Evolutionary conservation across 192 early-diverging fungal species (phyloP), one percentile per base, ranked within the genome.

Genomic region (Jimgerdemannia lactiflua): DNA sequence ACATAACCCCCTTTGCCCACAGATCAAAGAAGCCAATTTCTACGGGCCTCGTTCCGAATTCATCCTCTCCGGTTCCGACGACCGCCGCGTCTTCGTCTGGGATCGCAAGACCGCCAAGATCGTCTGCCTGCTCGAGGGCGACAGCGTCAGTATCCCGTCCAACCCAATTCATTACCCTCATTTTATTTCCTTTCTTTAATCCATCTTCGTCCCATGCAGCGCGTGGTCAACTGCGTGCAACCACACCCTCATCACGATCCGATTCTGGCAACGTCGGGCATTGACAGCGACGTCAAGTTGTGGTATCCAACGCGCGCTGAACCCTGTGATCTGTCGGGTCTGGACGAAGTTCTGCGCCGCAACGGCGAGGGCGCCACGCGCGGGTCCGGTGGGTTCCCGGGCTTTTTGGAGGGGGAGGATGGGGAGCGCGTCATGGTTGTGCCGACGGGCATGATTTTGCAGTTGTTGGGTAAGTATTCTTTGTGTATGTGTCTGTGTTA

Each of bases 21-120:
- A 85, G 84, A 85, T 89, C 69, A 93, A 93, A 71, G 91, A 92
- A 68, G 89, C 90, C 65, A 89, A 86, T 75, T 92, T 91, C 83
- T 84, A 84, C 66, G 87, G 88, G 3, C 79, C 86, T 0, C 82
- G 87, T 65, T 86, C 84, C 70, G 82, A 81, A 42, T 91, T 86
- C 65, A 82, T 94, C 19, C 83, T 88, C 71, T 92, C 90, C 14
- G 92, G 92, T 0, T 92, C 91, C 0, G 92, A 94, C 75, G 92
- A 92, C 76, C 89, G 92, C 14, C 78, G 82, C 8, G 73, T 91
- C 3, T 89, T 86, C 74, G 73, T 92, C 41, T 94, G 89, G 89
- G 80, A 89, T 66, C 84, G 85, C 68, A 43, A 72, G 9, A 84
- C 89, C 4, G 88, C 86, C 68, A 82, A 82, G 39, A 67, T 92